phyloP scores from a whole-genome alignment of 352 stramenopile genomes.

The Pythium folliculosum region DNA sequence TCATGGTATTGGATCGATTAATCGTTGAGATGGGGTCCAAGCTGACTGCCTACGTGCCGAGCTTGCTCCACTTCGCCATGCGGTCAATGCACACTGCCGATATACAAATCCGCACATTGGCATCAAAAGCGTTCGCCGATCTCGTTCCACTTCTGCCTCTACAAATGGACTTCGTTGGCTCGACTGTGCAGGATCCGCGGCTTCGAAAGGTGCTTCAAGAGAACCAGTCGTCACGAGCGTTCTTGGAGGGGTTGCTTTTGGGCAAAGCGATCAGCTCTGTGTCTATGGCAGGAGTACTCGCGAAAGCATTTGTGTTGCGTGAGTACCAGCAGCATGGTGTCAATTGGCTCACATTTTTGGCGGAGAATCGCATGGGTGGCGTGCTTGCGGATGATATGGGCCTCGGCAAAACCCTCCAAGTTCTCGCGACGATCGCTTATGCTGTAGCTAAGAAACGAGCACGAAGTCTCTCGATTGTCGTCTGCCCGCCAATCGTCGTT shows the following conservation, averaged over 20 bases:
- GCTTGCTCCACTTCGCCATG: slow-evolving; percentile 72
- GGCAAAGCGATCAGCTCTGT: slow-evolving; percentile 55
- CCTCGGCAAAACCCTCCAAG: slow-evolving; percentile 95
- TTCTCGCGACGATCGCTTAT: slow-evolving; percentile 84
- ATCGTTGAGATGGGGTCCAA: slow-evolving; percentile 34
- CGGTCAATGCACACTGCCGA: slow-evolving; percentile 57
- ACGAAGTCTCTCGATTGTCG: slow-evolving; percentile 54
- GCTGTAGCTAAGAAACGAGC: slow-evolving; percentile 12
- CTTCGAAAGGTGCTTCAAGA: slow-evolving; percentile 34
- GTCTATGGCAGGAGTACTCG: slow-evolving; percentile 38
- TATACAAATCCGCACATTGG: slow-evolving; percentile 42
- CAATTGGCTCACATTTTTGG: slow-evolving; percentile 75
- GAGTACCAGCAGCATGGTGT: slow-evolving; percentile 82
- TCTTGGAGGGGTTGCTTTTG: slow-evolving; percentile 63
- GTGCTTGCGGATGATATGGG: slow-evolving; percentile 90
- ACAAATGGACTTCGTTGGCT: slow-evolving; percentile 62
- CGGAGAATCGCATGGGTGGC: slow-evolving; percentile 71
- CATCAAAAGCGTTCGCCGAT: slow-evolving; percentile 66
- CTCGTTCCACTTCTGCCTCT: slow-evolving; percentile 71
- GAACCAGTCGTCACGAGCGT: slow-evolving; percentile 65
- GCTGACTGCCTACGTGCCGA: slow-evolving; percentile 64
- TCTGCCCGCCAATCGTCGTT: slow-evolving; percentile 95
- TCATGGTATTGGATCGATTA: slow-evolving; percentile 63
- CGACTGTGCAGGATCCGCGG: slow-evolving; percentile 10
- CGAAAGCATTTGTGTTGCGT: slow-evolving; percentile 39